Percentiles rank a stretch among this genome's conserved stretches.
Evolutionary conservation across 768 basidiomycete genomes (phyloP).

Genomic region (Pleurotus ostreatus): DNA sequence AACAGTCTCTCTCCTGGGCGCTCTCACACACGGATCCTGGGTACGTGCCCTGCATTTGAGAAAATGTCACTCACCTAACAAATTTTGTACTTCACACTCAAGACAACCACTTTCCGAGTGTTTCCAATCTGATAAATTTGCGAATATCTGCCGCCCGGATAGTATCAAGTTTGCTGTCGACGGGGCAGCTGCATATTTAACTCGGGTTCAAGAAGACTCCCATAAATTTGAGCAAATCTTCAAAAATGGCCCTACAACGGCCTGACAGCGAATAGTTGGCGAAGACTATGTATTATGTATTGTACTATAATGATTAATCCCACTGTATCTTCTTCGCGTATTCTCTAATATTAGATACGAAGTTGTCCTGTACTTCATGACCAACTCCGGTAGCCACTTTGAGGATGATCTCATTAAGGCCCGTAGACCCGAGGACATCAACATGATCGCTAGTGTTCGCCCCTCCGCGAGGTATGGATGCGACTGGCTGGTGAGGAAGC

Average conservation of each 20-base stretch:
- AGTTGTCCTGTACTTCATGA: slow-evolving; percentile 62
- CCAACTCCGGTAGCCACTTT: slow-evolving; percentile 85
- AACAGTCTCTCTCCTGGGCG: slow-evolving; percentile 19
- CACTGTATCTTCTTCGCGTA: slow-evolving; percentile 74
- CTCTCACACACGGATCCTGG: slow-evolving; percentile 12
- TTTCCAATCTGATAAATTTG: not conserved
- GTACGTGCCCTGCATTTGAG: slow-evolving; percentile 9
- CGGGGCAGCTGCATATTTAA: not conserved
- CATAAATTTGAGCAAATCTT: slow-evolving; percentile 11
- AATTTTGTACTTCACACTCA: not conserved
- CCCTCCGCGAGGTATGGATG: slow-evolving; percentile 79
- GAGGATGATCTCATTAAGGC: slow-evolving; percentile 85
- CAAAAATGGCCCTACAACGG: not conserved
- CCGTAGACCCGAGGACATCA: slow-evolving; percentile 75
- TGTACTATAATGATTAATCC: slow-evolving; percentile 44
- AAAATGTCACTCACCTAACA: not conserved
- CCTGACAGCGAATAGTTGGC: not conserved
- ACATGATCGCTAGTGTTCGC: slow-evolving; percentile 91
- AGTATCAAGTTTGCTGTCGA: not conserved
- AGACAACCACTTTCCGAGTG: not conserved
- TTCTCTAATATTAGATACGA: slow-evolving; percentile 74
- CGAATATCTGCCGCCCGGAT: not conserved
- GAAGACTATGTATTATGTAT: slow-evolving; percentile 1
- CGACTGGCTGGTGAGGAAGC: slow-evolving; percentile 77
- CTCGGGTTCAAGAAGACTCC: not conserved